Conservation (phyloP, 148 eudicot genomes). For the Talinum fruticosum region DNA sequence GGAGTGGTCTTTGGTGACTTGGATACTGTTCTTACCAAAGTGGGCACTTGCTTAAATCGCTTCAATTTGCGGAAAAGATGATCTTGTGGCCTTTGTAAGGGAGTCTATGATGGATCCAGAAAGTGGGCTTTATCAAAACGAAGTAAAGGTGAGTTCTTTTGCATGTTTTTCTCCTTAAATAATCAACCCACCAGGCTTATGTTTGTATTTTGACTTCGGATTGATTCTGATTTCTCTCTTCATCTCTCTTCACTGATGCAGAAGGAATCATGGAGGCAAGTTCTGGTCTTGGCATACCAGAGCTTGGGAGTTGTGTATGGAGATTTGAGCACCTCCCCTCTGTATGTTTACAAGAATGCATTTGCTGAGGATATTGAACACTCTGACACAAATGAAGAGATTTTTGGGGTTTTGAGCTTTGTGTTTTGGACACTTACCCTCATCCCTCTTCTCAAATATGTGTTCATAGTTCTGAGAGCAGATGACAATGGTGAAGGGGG, state of each 20-base stretch:
- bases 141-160: slow-evolving; percentile 56
- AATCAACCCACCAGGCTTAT: slow-evolving; percentile 6
- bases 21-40: neutral
- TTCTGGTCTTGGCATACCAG: slow-evolving; percentile 78
- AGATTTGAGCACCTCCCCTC: slow-evolving; percentile 87
- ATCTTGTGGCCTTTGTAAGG: slow-evolving; percentile 32
- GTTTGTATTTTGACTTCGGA: neutral
- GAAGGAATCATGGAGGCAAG: slow-evolving; percentile 85
- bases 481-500: slow-evolving; percentile 90
- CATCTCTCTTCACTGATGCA: slow-evolving; percentile 28
- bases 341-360: slow-evolving; percentile 70
- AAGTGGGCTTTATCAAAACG: slow-evolving; percentile 61
- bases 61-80: slow-evolving; percentile 35
- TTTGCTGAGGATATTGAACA: slow-evolving; percentile 33
- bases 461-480: slow-evolving; percentile 24
- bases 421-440: slow-evolving; percentile 63
- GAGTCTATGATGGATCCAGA: slow-evolving; percentile 77
- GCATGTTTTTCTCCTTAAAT: neutral
- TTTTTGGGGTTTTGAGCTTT: slow-evolving; percentile 59
- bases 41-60: slow-evolving; percentile 34
- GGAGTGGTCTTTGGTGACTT: neutral
- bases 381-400: slow-evolving; percentile 40
- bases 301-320: slow-evolving; percentile 94
- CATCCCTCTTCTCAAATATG: slow-evolving; percentile 51
- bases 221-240: neutral